Percentiles rank a stretch among this genome's conserved stretches.
Conservation (phyloP, 257 asterid species). For the Misopates orontium region DNA sequence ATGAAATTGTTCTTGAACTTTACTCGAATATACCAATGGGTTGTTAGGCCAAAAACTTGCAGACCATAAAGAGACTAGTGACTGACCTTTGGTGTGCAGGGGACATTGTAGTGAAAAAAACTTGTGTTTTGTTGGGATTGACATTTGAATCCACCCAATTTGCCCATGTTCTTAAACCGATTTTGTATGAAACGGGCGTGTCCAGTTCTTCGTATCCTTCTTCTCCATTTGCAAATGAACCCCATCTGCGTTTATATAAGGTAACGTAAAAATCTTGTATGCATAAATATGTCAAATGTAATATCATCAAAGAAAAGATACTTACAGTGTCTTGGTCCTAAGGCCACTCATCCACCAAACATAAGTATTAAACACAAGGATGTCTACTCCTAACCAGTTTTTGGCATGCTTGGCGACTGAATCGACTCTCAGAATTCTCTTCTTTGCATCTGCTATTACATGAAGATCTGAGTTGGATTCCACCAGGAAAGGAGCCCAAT, state of each 20-base stretch:
- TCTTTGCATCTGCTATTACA: slow-evolving; percentile 60
- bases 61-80: not conserved
- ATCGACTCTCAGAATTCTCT: slow-evolving; percentile 81
- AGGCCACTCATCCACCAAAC: slow-evolving; percentile 98
- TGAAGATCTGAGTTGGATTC: slow-evolving; percentile 76
- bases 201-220: slow-evolving; percentile 78
- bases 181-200: slow-evolving; percentile 56
- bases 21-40: no score
- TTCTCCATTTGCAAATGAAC: slow-evolving; percentile 77
- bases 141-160: slow-evolving; percentile 90
- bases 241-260: slow-evolving; percentile 59
- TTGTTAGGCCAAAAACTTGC: not conserved
- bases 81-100: slow-evolving; percentile 74
- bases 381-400: slow-evolving; percentile 79
- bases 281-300: not conserved
- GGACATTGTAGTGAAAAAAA: slow-evolving; percentile 88
- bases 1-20: no score
- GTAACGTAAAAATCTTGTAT: not conserved
- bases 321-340: slow-evolving; percentile 78
- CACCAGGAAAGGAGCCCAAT: slow-evolving; percentile 87
- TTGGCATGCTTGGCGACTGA: slow-evolving; percentile 80
- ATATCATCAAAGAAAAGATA: slow-evolving; percentile 10
- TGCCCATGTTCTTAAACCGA: slow-evolving; percentile 89
- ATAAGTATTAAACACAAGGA: slow-evolving; percentile 79
- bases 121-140: slow-evolving; percentile 62